Evolutionary conservation across 106 monocot species (phyloP).

Genomic region (Gastrodia elata): DNA sequence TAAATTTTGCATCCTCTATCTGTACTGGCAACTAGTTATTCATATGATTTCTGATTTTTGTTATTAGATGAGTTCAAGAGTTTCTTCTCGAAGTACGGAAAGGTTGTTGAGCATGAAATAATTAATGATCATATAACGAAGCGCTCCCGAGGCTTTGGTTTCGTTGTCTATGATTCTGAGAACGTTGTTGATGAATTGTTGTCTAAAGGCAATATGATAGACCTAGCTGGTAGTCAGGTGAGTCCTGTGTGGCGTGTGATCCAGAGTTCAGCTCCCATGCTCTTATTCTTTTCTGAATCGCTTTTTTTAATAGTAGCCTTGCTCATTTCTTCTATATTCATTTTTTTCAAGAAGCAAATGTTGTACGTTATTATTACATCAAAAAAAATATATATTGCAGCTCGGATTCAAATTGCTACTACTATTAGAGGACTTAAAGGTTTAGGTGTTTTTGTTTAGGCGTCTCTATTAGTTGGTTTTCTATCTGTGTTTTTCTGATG

Average conservation of each 20-base stretch:
- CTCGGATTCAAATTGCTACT: no score
- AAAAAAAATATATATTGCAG: no score
- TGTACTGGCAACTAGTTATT: no score
- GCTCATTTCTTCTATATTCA: no score
- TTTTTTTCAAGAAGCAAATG: no score
- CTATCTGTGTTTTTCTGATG: background rate
- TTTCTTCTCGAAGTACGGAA: conserved; percentile 73
- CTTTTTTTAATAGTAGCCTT: background rate
- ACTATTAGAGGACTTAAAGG: no score
- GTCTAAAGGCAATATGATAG: conserved; percentile 87
- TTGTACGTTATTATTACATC: no score
- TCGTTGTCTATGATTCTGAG: conserved; percentile 77
- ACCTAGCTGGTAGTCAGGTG: conserved; percentile 83
- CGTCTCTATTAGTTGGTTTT: background rate
- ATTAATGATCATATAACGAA: conserved; percentile 78
- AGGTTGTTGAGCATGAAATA: conserved; percentile 83
- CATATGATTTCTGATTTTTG: background rate
- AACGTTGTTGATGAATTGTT: conserved; percentile 76
- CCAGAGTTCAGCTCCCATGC: background rate
- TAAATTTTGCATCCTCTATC: no score
- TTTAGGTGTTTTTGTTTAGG: no score
- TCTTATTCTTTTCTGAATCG: background rate
- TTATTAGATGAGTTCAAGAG: conserved; percentile 72
- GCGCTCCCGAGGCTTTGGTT: conserved; percentile 89
- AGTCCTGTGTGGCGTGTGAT: conserved; percentile 13